Conservation (phyloP, 1,284 basidiomycete species). For the Ceratobasidium sp. region DNA sequence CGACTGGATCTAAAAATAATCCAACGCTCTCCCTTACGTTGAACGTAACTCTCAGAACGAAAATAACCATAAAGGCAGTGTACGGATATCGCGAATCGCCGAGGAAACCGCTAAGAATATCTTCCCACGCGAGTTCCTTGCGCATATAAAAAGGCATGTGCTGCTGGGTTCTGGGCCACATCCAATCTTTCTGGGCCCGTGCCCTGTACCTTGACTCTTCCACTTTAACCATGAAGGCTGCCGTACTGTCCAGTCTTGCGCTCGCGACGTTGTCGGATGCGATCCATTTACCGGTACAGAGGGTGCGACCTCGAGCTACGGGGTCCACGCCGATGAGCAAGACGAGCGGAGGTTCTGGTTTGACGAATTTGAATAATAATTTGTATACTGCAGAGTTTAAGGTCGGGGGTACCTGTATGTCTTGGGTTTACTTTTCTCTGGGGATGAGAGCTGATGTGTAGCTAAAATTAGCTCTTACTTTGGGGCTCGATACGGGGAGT, state of each 20-base stretch:
- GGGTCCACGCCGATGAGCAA: slow-evolving; percentile 14
- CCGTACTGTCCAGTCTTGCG: slow-evolving; percentile 7
- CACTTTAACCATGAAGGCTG: slow-evolving; percentile 6
- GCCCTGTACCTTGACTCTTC: background rate
- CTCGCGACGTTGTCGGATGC: slow-evolving; percentile 29
- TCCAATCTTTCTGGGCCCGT: background rate
- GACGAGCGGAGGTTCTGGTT: background rate
- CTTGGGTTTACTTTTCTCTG: background rate
- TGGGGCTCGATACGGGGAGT: slow-evolving; percentile 38
- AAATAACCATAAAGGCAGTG: slow-evolving; percentile 18
- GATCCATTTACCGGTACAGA: slow-evolving; percentile 21
- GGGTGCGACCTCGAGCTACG: slow-evolving; percentile 10
- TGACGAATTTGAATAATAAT: slow-evolving; percentile 1
- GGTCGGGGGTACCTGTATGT: slow-evolving; percentile 1
- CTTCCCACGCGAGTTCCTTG: background rate
- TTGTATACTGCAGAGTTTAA: slow-evolving; percentile 18
- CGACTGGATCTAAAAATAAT: background rate
- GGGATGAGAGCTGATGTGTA: background rate
- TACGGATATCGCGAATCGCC: slow-evolving; percentile 1
- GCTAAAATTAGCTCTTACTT: slow-evolving; percentile 2
- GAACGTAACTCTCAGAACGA: background rate
- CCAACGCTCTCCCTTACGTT: background rate
- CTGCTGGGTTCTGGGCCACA: background rate
- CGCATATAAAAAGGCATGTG: slow-evolving; percentile 6
- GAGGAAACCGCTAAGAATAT: background rate